Conservation (phyloP, 805 yeast species). For the Cyberlindnera mississippiensis region DNA sequence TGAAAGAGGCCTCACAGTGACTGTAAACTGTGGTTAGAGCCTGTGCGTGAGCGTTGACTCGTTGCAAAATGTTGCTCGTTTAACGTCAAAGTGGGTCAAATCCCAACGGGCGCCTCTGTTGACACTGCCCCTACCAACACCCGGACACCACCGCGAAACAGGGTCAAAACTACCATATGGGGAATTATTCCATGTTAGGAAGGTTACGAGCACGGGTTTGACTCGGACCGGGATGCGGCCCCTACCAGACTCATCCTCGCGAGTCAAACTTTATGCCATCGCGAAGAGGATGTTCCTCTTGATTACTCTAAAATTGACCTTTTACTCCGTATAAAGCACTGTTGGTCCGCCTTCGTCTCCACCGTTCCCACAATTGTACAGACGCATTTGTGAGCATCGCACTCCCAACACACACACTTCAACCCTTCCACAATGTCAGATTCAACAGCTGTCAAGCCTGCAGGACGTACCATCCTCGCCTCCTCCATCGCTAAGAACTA, state of each 20-base stretch:
- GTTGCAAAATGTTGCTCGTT: neutral
- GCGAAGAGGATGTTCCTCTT: conserved; percentile 4
- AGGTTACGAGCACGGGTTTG: neutral
- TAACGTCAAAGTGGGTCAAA: neutral
- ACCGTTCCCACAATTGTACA: no score
- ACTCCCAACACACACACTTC: conserved; percentile 2
- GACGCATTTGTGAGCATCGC: no score
- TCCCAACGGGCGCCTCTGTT: neutral
- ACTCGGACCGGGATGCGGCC: neutral
- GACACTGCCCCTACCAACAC: conserved; percentile 5
- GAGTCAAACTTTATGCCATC: conserved; percentile 2
- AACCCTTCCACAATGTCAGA: conserved; percentile 18
- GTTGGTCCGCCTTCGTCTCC: neutral
- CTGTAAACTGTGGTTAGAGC: neutral
- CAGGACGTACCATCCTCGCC: conserved; percentile 83
- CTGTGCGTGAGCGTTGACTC: neutral
- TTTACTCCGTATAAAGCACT: neutral
- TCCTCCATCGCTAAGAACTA: conserved; percentile 82
- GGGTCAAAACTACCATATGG: no score
- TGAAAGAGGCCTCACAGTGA: no score
- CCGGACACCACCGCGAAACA: conserved; percentile 1
- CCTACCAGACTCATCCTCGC: neutral
- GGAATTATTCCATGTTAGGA: neutral
- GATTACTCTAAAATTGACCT: conserved; percentile 13
- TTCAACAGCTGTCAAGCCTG: conserved; percentile 25